Percentiles rank a stretch among this genome's conserved stretches.
phyloP scores from a whole-genome alignment of 2,329 filamentous ascomycete species.

The Massarina eburnea region DNA sequence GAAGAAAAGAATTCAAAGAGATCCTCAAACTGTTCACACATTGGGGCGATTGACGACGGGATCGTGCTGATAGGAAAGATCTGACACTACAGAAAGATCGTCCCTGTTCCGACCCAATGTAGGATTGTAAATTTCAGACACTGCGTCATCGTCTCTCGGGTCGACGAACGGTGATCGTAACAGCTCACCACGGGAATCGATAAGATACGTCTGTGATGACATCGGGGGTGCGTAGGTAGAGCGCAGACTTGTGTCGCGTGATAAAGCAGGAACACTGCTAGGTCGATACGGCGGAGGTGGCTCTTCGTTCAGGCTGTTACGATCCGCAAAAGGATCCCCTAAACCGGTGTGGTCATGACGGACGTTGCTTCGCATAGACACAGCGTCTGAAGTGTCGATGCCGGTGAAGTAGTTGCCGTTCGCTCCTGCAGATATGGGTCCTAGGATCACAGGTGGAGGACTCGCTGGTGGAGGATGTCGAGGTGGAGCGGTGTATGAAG shows the following conservation, averaged over 20 bases:
- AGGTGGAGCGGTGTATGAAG: slow-evolving; percentile 17
- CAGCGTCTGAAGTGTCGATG: slow-evolving; percentile 41
- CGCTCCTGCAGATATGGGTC: slow-evolving; percentile 33
- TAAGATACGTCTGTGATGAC: slow-evolving; percentile 23
- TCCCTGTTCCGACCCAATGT: slow-evolving; percentile 19
- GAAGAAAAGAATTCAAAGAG: background rate
- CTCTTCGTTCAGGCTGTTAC: slow-evolving; percentile 29
- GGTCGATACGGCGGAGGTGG: slow-evolving; percentile 43
- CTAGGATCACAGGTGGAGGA: slow-evolving; percentile 36
- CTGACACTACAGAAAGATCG: slow-evolving; percentile 31
- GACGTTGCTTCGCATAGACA: slow-evolving; percentile 22
- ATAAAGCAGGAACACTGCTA: slow-evolving; percentile 30
- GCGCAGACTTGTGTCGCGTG: slow-evolving; percentile 38
- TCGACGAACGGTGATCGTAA: slow-evolving; percentile 39
- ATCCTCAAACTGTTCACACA: slow-evolving; percentile 6
- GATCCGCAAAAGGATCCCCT: slow-evolving; percentile 35
- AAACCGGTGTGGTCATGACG: slow-evolving; percentile 22
- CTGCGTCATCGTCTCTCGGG: slow-evolving; percentile 26
- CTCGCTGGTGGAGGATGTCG: slow-evolving; percentile 19
- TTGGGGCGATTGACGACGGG: slow-evolving; percentile 19
- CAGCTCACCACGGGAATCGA: slow-evolving; percentile 6
- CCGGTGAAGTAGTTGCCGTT: slow-evolving; percentile 41
- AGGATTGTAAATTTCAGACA: slow-evolving; percentile 31
- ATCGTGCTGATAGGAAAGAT: slow-evolving; percentile 37
- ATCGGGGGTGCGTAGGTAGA: slow-evolving; percentile 8